Base-by-base conservation (phyloP, 371 early-diverging fungal genomes). In the Mortierella polycephala region DNA sequence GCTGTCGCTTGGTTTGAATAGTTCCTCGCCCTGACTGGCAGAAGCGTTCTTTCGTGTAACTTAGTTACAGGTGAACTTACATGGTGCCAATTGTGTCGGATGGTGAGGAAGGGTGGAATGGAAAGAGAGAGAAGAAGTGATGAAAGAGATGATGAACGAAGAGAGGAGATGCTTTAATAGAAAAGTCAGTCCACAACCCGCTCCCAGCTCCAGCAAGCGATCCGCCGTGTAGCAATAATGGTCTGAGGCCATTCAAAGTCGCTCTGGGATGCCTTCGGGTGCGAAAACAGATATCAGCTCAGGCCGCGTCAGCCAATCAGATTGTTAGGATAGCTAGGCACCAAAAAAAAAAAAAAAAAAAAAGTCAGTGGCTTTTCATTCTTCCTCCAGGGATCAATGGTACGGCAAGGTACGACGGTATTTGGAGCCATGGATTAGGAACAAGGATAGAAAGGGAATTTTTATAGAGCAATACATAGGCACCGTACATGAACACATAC, bases 271-370 rank as follows among this genome's bases (percentile, higher is more conserved):
- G 69, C 54, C 60, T 21, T 40, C 46, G 20, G 30, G 56, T 18
- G 57, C 49, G n/a, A 49, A 51, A 40, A 62, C 13, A 62, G 69
- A 69, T 55, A 75, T 71, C 75, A 75, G 75, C 75, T 81, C 81
- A 68, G 71, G 49, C 47, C 62, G 59, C 47, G 62, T 57, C 45
- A 44, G 71, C 75, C 75, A 75, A 75, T 75, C 71, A 69, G 65
- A 67, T 56, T 59, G 63, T 49, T 45, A 16, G 23, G 65, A 60
- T 57, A 49, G 57, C 6, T 57, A 47, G 5, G 47, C 18, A 57
- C 40, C 14, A 16, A 42, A 57, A 44, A 18, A 40, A 57, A 57
- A 39, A 44, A 57, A 58, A 7, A 56, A 51, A 37, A 44, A 63
- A n/a, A 30, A 42, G 1, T 4, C 20, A 55, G 30, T 40, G 44